phyloP scores from a whole-genome alignment of 2,329 filamentous ascomycete genomes.

The Penicillium sp. region DNA sequence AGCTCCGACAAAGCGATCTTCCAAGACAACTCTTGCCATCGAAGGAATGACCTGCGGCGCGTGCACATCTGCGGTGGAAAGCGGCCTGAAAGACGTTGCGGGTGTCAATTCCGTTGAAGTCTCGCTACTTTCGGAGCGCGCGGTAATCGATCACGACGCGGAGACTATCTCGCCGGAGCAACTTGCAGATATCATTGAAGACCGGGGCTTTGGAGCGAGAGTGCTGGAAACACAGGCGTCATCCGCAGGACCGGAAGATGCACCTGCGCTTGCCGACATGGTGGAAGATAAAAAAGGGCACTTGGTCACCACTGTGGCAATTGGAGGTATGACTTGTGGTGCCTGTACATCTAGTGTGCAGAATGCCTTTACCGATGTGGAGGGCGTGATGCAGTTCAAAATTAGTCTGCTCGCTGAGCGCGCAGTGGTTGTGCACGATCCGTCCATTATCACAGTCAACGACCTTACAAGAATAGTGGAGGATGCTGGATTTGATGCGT shows the following conservation, averaged over 20 bases:
- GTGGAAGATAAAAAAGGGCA: slow-evolving; percentile 35
- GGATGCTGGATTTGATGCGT: slow-evolving; percentile 83
- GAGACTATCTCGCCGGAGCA: slow-evolving; percentile 51
- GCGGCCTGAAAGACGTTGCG: slow-evolving; percentile 70
- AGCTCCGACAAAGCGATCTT: slow-evolving; percentile 34
- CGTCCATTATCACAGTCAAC: slow-evolving; percentile 65
- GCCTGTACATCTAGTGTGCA: slow-evolving; percentile 93
- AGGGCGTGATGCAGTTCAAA: slow-evolving; percentile 84
- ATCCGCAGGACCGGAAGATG: slow-evolving; percentile 29
- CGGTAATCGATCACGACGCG: slow-evolving; percentile 78
- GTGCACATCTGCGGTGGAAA: slow-evolving; percentile 81
- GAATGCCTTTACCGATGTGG: slow-evolving; percentile 70
- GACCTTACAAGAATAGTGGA: slow-evolving; percentile 82
- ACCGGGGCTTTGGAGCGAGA: slow-evolving; percentile 75
- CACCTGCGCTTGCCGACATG: slow-evolving; percentile 35
- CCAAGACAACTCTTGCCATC: slow-evolving; percentile 73
- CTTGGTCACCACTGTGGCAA: slow-evolving; percentile 77
- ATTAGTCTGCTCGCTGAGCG: slow-evolving; percentile 92
- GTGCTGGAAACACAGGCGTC: slow-evolving; percentile 65
- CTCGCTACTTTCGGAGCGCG: slow-evolving; percentile 78
- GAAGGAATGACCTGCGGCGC: slow-evolving; percentile 91
- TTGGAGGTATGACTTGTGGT: slow-evolving; percentile 97
- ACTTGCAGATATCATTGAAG: slow-evolving; percentile 60
- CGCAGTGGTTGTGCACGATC: slow-evolving; percentile 82
- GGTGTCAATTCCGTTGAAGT: slow-evolving; percentile 77